Conservation (phyloP, 1,284 basidiomycete species). For the Trichosporon sp. region DNA sequence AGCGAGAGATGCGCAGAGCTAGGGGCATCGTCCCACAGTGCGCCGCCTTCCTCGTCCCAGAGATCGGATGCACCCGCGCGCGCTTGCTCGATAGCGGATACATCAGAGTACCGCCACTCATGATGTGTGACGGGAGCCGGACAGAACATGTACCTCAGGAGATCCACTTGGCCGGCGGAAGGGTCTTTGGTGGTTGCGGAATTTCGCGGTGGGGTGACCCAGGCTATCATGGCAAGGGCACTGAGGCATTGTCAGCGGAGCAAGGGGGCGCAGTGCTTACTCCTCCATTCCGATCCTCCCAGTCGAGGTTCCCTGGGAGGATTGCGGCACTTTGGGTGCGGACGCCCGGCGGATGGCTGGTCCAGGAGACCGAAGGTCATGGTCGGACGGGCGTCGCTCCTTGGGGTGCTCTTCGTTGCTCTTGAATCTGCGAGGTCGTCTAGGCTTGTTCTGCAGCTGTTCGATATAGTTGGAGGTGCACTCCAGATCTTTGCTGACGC, state of each 20-base stretch:
- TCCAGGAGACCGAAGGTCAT: background rate
- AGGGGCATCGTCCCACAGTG: constrained; percentile 34
- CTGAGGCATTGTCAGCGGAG: constrained; percentile 7
- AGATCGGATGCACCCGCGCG: constrained; percentile 25
- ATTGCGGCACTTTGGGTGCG: background rate
- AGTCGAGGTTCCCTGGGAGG: background rate
- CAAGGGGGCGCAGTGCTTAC: background rate
- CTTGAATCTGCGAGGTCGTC: constrained; percentile 20
- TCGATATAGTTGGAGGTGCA: constrained; percentile 43
- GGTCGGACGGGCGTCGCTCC: background rate
- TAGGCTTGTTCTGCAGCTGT: constrained; percentile 30
- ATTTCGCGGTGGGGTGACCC: constrained; percentile 3
- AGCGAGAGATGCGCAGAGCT: constrained; percentile 29
- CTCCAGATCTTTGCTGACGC: constrained; percentile 24
- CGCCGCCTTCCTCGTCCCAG: constrained; percentile 37
- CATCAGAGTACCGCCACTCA: constrained; percentile 40
- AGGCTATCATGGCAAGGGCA: constrained; percentile 14
- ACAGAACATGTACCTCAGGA: constrained; percentile 43
- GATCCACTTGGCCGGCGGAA: constrained; percentile 21
- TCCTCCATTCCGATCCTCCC: constrained; percentile 1
- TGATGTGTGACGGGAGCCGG: constrained; percentile 32
- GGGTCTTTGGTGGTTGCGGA: constrained; percentile 6
- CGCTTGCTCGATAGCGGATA: constrained; percentile 26
- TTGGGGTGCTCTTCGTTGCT: constrained; percentile 8
- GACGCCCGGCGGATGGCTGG: background rate